These are phyloP conservation scores for Mariannaea sp. DNA, from an alignment of 2,329 filamentous ascomycete genomes.

Conservation along the genomic window DNA sequence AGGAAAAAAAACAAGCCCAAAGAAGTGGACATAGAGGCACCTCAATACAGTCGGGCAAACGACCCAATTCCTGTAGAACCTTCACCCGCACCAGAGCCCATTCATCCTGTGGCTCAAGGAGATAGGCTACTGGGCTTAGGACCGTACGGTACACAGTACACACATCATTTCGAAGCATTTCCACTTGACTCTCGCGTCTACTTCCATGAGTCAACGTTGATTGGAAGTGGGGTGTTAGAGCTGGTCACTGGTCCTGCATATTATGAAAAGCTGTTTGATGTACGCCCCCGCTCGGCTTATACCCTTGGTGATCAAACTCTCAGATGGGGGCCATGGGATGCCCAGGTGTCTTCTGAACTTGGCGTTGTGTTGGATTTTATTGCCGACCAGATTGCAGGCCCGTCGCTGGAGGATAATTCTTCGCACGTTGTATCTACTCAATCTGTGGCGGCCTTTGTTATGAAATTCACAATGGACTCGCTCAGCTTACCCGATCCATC, in stretches of 20 bases:
- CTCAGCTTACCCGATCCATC: slow-evolving; percentile 46
- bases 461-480: slow-evolving; percentile 53
- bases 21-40: slow-evolving; percentile 54
- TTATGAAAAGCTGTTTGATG: slow-evolving; percentile 36
- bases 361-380: slow-evolving; percentile 66
- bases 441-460: slow-evolving; percentile 50
- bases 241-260: slow-evolving; percentile 43
- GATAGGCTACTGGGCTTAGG: slow-evolving; percentile 57
- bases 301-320: slow-evolving; percentile 55
- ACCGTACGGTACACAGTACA: slow-evolving; percentile 65
- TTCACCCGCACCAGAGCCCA: slow-evolving; percentile 11
- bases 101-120: slow-evolving; percentile 24
- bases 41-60: slow-evolving; percentile 58
- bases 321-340: slow-evolving; percentile 62
- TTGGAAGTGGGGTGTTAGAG: slow-evolving; percentile 59
- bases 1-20: slow-evolving; percentile 52
- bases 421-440: slow-evolving; percentile 27
- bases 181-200: slow-evolving; percentile 60
- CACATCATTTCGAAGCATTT: slow-evolving; percentile 66
- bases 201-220: slow-evolving; percentile 63
- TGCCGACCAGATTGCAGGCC: slow-evolving; percentile 49
- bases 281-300: slow-evolving; percentile 47
- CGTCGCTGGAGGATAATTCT: not conserved
- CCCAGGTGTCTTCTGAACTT: slow-evolving; percentile 63
- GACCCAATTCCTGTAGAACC: slow-evolving; percentile 50